phyloP scores from a whole-genome alignment of 2,329 filamentous ascomycete genomes.

The Verticillium tricorpus region DNA sequence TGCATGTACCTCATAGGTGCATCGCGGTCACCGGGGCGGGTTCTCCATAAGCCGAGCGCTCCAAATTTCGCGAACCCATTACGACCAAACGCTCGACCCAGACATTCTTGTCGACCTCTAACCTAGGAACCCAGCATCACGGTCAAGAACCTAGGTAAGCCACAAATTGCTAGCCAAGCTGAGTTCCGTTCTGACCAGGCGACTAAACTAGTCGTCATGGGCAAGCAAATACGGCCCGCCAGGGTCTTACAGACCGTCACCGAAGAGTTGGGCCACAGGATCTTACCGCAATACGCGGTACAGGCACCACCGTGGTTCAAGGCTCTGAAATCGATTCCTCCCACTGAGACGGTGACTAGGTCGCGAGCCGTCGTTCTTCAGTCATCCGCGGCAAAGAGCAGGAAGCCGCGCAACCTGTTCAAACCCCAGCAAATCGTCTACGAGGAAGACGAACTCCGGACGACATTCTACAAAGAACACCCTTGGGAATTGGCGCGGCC shows the following conservation, averaged over 20 bases:
- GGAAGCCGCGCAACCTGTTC: constrained; percentile 72
- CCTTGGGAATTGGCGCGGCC: constrained; percentile 96
- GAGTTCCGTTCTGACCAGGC: background rate
- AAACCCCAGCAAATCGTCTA: constrained; percentile 74
- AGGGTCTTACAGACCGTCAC: constrained; percentile 42
- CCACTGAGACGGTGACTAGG: constrained; percentile 53
- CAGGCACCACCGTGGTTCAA: constrained; percentile 44
- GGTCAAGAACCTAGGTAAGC: background rate
- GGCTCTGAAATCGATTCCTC: constrained; percentile 49
- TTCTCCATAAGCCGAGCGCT: constrained; percentile 4
- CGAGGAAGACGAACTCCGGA: constrained; percentile 77
- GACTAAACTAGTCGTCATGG: constrained; percentile 24
- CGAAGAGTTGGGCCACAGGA: constrained; percentile 35
- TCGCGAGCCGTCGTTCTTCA: constrained; percentile 45
- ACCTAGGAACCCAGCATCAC: background rate
- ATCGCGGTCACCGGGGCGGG: background rate
- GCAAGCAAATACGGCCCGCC: constrained; percentile 40
- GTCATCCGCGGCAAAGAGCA: constrained; percentile 36
- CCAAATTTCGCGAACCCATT: constrained; percentile 12
- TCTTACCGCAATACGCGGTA: constrained; percentile 27
- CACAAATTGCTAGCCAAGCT: no score
- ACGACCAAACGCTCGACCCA: background rate
- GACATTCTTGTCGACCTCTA: background rate
- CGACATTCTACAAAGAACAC: constrained; percentile 85
- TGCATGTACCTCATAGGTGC: background rate